These are phyloP conservation scores for Peterozyma xylosa DNA, from an alignment of 805 yeast genomes.

Conservation along the genomic window DNA sequence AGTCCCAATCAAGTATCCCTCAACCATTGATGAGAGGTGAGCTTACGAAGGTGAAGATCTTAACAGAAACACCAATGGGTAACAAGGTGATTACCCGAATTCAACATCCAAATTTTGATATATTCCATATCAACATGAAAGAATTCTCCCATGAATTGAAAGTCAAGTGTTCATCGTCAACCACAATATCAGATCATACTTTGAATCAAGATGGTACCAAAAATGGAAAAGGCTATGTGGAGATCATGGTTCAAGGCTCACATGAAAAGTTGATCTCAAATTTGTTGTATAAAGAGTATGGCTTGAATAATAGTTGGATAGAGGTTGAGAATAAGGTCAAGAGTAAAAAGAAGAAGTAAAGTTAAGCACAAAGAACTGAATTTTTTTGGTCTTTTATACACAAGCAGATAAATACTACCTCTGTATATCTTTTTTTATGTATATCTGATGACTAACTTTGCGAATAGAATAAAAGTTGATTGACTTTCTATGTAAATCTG, in stretches of 20 bases:
- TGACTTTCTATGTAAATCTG: too few species aligned
- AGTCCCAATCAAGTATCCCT: not conserved
- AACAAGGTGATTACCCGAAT: constrained; percentile 74
- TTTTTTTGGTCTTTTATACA: too few species aligned
- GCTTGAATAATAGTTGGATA: constrained; percentile 62
- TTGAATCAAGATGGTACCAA: constrained; percentile 35
- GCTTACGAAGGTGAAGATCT: constrained; percentile 57
- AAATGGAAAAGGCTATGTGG: constrained; percentile 26
- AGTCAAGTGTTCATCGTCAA: constrained; percentile 82
- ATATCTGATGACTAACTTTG: too few species aligned
- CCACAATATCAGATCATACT: constrained; percentile 58
- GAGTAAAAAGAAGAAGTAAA: constrained; percentile 36
- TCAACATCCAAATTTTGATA: constrained; percentile 47
- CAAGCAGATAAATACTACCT: too few species aligned
- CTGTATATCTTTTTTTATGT: too few species aligned
- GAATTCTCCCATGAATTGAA: constrained; percentile 62
- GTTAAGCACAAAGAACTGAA: too few species aligned
- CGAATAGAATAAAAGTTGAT: too few species aligned
- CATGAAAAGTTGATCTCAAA: constrained; percentile 62
- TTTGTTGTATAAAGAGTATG: constrained; percentile 45
- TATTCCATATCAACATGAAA: constrained; percentile 56
- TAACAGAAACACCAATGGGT: constrained; percentile 74
- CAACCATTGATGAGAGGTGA: constrained; percentile 44
- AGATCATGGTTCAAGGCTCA: constrained; percentile 87
- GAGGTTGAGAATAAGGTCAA: constrained; percentile 56